Base-by-base conservation (phyloP, 495 filamentous ascomycete species). In the Annulohypoxylon stygium region DNA sequence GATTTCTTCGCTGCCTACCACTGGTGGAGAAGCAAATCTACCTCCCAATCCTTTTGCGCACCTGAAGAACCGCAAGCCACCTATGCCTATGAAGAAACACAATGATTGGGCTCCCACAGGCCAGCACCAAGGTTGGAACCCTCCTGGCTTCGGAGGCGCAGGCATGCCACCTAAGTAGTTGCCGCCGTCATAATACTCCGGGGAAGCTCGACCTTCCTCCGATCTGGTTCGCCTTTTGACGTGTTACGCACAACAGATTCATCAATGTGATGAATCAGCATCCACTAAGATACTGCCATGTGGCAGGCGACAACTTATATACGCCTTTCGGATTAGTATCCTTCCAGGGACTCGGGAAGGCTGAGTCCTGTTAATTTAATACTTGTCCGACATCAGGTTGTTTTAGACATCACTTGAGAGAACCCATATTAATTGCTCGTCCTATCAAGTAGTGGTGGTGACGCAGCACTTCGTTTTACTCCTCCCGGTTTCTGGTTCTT, bases 11-110 rank as follows among this genome's bases (percentile, higher is more conserved):
- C 48, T 78, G 7, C 77, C 77, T 33, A 75, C 77, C 20, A 75
- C 72, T 23, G 69, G 75, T 41, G 77, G 74, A 16, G 72, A 75
- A 61, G 77, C 77, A 45, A 78, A 74, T 50, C 59, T 78, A 37
- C 77, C 77, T 48, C 77, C 77, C 20, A 78, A 78, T 18, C 77
- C 77, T 45, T 77, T 69, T 39, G 69, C 75, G 12, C 63, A 69
- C 20, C 57, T 72, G 18, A 77, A 77, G 65, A 78, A 74, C 30
- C 50, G 71, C 66, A 47, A 55, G 18, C 59, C 30, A 30, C 30
- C 30, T 30, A 30, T 30, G 30, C 3, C 34, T 39, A 23, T 30
- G 5, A 60, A 78, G 68, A 74, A 71, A 61, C 43, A 30, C 58
- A 67, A 62, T 59, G 71, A 71, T 61, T 70, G 71, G 65, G 7